These are phyloP conservation scores for Darksidea phi DNA, from an alignment of 495 filamentous ascomycete genomes.

Conservation along the genomic window DNA sequence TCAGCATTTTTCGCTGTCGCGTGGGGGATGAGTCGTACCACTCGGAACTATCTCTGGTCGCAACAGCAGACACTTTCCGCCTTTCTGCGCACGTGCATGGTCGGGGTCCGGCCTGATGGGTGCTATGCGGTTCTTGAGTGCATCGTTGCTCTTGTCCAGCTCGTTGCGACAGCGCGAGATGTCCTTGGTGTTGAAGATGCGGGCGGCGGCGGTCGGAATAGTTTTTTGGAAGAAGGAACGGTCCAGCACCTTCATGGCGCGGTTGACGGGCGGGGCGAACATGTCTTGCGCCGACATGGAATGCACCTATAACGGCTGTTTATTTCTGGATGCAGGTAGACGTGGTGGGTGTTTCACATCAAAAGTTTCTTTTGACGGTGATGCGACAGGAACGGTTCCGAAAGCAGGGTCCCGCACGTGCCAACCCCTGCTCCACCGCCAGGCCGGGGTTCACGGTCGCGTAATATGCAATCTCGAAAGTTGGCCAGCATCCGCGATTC, in stretches of 20 bases:
- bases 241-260: slow-evolving; percentile 75
- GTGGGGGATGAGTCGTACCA: slow-evolving; percentile 50
- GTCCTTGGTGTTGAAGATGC: slow-evolving; percentile 66
- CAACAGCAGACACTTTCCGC: slow-evolving; percentile 72
- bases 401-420: slow-evolving; percentile 3
- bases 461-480: neutral
- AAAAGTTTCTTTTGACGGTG: neutral
- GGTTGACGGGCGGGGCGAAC: slow-evolving; percentile 82
- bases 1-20: slow-evolving; percentile 8
- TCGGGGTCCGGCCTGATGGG: slow-evolving; percentile 54
- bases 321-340: neutral
- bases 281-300: slow-evolving; percentile 44
- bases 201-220: slow-evolving; percentile 73
- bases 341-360: neutral
- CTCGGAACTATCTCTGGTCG: slow-evolving; percentile 64
- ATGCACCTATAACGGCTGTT: neutral
- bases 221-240: slow-evolving; percentile 76
- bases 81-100: slow-evolving; percentile 49
- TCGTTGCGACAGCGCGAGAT: slow-evolving; percentile 65
- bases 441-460: too few relatives aligned
- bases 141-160: slow-evolving; percentile 57
- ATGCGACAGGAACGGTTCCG: neutral
- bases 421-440: neutral
- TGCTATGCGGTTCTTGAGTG: slow-evolving; percentile 59
- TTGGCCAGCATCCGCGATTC: slow-evolving; percentile 4